phyloP scores from a whole-genome alignment of 331 rosid genomes.

The Acacia pycnantha region DNA sequence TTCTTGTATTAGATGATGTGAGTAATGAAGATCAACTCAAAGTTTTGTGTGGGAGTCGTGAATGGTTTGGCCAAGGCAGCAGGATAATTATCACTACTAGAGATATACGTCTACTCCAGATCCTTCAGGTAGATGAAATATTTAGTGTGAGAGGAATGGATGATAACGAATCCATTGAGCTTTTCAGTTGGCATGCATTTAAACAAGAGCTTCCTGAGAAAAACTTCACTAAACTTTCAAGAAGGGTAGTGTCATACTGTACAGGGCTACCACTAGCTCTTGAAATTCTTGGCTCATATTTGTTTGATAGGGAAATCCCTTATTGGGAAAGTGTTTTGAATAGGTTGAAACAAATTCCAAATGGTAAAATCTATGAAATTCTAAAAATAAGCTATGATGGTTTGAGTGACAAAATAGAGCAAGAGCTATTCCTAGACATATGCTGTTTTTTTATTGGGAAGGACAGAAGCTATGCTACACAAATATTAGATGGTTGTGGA shows the following conservation, averaged over 20 bases:
- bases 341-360: not conserved
- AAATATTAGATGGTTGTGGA: not conserved
- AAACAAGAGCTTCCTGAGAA: not conserved
- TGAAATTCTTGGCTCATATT: constrained; percentile 2
- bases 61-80: not conserved
- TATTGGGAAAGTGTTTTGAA: not conserved
- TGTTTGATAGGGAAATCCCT: not conserved
- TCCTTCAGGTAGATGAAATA: not conserved
- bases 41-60: not conserved
- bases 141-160: not conserved
- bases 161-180: not conserved
- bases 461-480: not conserved
- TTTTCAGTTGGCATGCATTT: not conserved
- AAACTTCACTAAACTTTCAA: not conserved
- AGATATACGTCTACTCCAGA: not conserved
- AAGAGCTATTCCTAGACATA: constrained; percentile 1
- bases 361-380: not conserved
- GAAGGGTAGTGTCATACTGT: not conserved
- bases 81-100: not conserved
- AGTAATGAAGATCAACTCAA: not conserved
- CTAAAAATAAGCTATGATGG: not conserved
- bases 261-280: not conserved
- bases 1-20: constrained; percentile 11
- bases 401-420: not conserved
- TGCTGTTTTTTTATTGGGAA: not conserved